Evolutionary conservation across 306 rosid species (phyloP).

Genomic region (Castanospermum australe): DNA sequence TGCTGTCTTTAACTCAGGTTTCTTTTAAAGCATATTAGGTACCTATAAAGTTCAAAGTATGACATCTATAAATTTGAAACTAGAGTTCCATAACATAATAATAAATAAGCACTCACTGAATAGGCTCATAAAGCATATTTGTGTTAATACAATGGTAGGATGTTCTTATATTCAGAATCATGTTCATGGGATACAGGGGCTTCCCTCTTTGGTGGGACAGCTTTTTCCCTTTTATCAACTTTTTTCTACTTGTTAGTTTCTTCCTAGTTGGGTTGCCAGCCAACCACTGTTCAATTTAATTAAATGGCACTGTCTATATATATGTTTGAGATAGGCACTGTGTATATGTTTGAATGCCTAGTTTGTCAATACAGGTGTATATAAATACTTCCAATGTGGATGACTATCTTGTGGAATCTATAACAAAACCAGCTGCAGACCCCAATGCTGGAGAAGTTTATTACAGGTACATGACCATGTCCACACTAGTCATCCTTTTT

Average conservation of each 20-base stretch:
- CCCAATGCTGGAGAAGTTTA: slow-evolving; percentile 94
- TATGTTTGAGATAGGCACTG: slow-evolving; percentile 7
- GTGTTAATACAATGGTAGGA: neutral
- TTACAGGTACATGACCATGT: slow-evolving; percentile 56
- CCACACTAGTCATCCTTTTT: neutral
- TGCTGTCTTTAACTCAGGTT: slow-evolving; percentile 24
- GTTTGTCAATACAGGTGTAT: slow-evolving; percentile 57
- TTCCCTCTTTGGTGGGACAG: slow-evolving; percentile 1
- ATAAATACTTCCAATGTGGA: slow-evolving; percentile 78
- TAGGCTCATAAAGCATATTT: neutral
- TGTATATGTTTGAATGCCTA: slow-evolving; percentile 4
- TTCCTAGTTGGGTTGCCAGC: neutral
- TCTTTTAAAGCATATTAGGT: neutral
- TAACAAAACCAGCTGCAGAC: slow-evolving; percentile 82
- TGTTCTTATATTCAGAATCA: neutral
- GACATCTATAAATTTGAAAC: neutral
- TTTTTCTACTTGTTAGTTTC: neutral
- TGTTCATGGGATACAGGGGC: neutral
- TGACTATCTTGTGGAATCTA: slow-evolving; percentile 91
- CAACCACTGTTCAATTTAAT: neutral
- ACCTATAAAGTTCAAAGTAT: neutral
- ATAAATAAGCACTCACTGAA: neutral
- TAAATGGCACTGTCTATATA: neutral
- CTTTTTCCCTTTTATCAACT: neutral
- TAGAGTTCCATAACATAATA: neutral